Evolutionary conservation across 345 rosid genomes (phyloP).

Genomic region (Pugionium cornutum): DNA sequence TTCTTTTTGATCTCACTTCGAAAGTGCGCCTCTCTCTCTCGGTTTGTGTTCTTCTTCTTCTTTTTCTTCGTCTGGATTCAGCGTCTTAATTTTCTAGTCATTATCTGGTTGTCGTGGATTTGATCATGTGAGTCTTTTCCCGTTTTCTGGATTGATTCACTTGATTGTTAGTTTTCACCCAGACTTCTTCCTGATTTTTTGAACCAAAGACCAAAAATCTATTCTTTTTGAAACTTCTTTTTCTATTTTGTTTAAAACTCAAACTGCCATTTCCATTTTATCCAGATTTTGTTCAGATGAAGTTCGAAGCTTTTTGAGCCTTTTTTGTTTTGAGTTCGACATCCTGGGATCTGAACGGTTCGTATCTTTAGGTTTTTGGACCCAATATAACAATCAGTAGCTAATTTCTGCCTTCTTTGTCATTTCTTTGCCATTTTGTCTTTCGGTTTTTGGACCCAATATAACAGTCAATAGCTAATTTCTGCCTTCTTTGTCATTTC

Average conservation of each 20-base stretch:
- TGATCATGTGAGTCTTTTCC: slow-evolving; percentile 18
- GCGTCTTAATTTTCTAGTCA: background rate
- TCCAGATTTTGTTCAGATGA: background rate
- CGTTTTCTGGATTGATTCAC: slow-evolving; percentile 13
- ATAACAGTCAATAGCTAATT: slow-evolving; percentile 3
- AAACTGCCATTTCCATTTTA: slow-evolving; percentile 18
- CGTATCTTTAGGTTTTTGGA: background rate
- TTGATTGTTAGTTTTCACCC: slow-evolving; percentile 9
- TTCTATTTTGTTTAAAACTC: background rate
- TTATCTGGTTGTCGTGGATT: slow-evolving; percentile 29
- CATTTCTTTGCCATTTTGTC: background rate
- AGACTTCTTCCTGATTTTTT: slow-evolving; percentile 14
- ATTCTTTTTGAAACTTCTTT: slow-evolving; percentile 10
- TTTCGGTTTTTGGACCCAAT: background rate
- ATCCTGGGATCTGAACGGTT: slow-evolving; percentile 4
- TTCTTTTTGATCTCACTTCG: background rate
- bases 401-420: background rate
- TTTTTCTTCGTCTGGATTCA: slow-evolving; percentile 16
- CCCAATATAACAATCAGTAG: background rate
- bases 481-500: background rate
- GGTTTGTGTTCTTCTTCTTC: slow-evolving; percentile 31
- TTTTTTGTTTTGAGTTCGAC: slow-evolving; percentile 4
- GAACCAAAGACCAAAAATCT: slow-evolving; percentile 9
- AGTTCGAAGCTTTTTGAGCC: slow-evolving; percentile 25
- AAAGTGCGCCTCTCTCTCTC: slow-evolving; percentile 13